Conservation (phyloP, 73 alveolate species). For the Stentor coeruleus region DNA sequence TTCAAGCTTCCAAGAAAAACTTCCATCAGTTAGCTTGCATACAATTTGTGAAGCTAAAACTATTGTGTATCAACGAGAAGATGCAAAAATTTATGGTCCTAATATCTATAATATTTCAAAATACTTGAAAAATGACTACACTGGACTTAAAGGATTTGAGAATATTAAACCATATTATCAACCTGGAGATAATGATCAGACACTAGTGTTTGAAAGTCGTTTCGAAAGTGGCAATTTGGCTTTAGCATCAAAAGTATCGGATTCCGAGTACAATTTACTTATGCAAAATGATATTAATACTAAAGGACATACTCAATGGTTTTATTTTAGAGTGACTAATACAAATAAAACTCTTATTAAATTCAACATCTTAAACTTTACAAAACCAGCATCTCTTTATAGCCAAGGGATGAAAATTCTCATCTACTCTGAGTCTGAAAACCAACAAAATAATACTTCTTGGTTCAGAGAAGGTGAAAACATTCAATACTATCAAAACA, state of each 20-base stretch:
- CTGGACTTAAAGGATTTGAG: not conserved
- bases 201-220: slow-evolving; percentile 36
- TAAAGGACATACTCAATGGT: slow-evolving; percentile 93
- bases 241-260: slow-evolving; percentile 51
- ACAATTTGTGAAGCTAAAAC: not conserved
- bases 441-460: slow-evolving; percentile 46
- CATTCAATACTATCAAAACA: slow-evolving; percentile 44
- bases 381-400: slow-evolving; percentile 36
- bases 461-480: slow-evolving; percentile 57
- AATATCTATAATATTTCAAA: too few relatives aligned
- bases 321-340: slow-evolving; percentile 74
- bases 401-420: slow-evolving; percentile 44
- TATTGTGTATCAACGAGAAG: not conserved
- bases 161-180: too few relatives aligned
- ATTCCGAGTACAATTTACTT: slow-evolving; percentile 77
- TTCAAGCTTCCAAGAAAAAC: not conserved
- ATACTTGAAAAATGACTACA: not conserved
- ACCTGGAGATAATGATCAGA: too few relatives aligned
- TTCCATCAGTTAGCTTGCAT: too few relatives aligned
- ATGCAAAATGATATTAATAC: slow-evolving; percentile 93
- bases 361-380: slow-evolving; percentile 43
- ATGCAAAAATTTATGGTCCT: not conserved
- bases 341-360: slow-evolving; percentile 14
- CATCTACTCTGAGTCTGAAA: slow-evolving; percentile 40
- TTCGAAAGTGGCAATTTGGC: slow-evolving; percentile 80